These are phyloP conservation scores for Eimeria praecox DNA, from an alignment of 169 alveolate genomes.

Conservation along the genomic window DNA sequence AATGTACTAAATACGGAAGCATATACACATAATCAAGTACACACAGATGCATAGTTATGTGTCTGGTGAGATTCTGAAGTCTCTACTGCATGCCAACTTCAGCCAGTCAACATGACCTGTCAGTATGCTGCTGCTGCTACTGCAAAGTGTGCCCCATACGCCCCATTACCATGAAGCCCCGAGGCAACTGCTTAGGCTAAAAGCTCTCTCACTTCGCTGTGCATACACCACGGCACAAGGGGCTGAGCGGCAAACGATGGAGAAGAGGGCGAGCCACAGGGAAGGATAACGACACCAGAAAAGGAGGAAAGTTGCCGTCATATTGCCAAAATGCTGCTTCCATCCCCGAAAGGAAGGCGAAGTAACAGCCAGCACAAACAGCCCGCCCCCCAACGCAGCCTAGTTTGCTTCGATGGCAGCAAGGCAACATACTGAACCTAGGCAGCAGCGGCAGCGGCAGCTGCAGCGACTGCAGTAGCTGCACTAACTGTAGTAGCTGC, in stretches of 20 bases:
- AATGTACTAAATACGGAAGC: too few species aligned
- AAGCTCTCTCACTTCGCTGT: not conserved
- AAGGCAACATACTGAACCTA: too few species aligned
- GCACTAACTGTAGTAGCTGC: constrained; percentile 6
- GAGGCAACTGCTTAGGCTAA: not conserved
- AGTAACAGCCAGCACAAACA: not conserved
- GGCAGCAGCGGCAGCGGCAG: too few species aligned
- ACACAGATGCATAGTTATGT: not conserved
- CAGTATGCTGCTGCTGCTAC: not conserved
- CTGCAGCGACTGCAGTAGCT: not conserved
- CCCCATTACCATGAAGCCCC: not conserved
- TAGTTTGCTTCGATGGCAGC: too few species aligned
- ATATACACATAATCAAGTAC: not conserved
- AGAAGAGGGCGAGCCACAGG: not conserved
- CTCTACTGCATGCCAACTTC: not conserved
- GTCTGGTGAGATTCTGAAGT: not conserved
- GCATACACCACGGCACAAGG: not conserved
- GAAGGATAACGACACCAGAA: too few species aligned
- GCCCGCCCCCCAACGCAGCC: too few species aligned
- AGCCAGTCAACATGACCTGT: not conserved
- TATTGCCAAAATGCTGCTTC: not conserved
- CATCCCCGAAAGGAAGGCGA: not conserved
- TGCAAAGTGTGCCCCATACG: not conserved
- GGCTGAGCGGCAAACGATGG: not conserved
- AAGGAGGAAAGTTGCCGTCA: not conserved